Base-by-base conservation (phyloP, 805 yeast genomes). In the Yarrowia sp. region DNA sequence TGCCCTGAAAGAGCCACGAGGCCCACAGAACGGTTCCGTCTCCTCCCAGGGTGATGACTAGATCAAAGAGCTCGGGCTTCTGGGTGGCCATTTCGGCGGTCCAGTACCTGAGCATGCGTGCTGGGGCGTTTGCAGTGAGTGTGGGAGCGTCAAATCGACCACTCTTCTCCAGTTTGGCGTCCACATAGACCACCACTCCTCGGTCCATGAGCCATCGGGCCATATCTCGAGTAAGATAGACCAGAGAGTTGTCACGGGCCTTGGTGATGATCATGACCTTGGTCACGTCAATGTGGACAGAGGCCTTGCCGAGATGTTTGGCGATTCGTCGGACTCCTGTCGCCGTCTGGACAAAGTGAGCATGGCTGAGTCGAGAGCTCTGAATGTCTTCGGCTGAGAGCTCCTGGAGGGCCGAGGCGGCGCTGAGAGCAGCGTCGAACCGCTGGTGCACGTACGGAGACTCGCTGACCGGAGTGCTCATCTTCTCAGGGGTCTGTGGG, bases 1-100 rank as follows among this genome's bases (percentile, higher is more conserved):
- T 82, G 64, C 82, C 78, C 75, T 89, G 93, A 74, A 93, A 93
- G 40, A 91, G 78, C 43, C 92, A 86, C 0, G 96, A 90, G 0
- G 92, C 93, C 70, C 88, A 87, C 12, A 92, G 77, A 59, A 92
- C 96, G 0, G 98, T 93, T 9, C 98, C 98, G 73, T 93, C 98
- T 21, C 98, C 98, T 22, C 98, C 98, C 11, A 93, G 78, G 0
- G 98, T 90, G 36, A 93, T 83, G 1, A 90, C 86, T 66, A 93
- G 78, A 74, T 93, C 98, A 67, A 86, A 83, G 54, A 78, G 71
- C 28, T 81, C 80, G 4, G 83, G 79, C 74, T 67, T 54, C 32
- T 56, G 41, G 24, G 67, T 48, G 8, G 89, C 81, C 59, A 86
- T 78, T 19, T 80, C 80, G 56, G 85, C 82, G 58, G 82, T 82